These are phyloP conservation scores for Linum lewisii DNA, from an alignment of 345 rosid species.

Conservation along the genomic window DNA sequence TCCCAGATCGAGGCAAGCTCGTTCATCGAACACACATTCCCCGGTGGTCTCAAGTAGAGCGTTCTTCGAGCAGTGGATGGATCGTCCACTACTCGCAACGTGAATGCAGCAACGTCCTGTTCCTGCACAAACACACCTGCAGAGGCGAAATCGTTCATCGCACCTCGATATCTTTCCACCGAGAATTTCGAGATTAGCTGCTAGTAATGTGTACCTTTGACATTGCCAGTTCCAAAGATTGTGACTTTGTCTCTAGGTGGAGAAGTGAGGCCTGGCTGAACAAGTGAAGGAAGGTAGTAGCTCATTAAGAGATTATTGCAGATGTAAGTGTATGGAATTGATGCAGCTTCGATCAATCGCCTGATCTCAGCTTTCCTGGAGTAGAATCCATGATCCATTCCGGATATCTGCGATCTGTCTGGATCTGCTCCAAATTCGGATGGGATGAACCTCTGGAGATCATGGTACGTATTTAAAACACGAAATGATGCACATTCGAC, in stretches of 20 bases:
- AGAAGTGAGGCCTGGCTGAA: constrained; percentile 51
- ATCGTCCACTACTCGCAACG: constrained; percentile 54
- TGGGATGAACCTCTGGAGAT: constrained; percentile 68
- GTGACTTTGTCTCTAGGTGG: constrained; percentile 60
- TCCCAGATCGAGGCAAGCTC: constrained; percentile 67
- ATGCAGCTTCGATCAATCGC: constrained; percentile 52
- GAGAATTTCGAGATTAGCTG: neutral
- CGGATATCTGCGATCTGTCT: constrained; percentile 48
- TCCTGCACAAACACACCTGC: constrained; percentile 56
- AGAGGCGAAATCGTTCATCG: neutral
- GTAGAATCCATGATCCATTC: constrained; percentile 52
- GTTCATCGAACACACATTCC: constrained; percentile 57
- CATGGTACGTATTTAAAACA: neutral
- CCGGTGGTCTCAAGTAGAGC: constrained; percentile 55
- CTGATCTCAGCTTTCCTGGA: constrained; percentile 50
- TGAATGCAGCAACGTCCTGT: constrained; percentile 57
- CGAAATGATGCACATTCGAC: neutral
- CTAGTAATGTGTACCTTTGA: constrained; percentile 39
- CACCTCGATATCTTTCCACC: too few species aligned
- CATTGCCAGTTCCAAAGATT: constrained; percentile 61
- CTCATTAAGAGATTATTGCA: constrained; percentile 62
- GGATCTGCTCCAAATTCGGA: constrained; percentile 80
- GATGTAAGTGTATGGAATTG: constrained; percentile 55
- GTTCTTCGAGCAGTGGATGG: constrained; percentile 49
- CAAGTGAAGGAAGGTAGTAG: constrained; percentile 56